Evolutionary conservation across 75 land plant species (phyloP), one percentile per base, ranked within the genome.

Genomic region (Cryptomeria japonica): DNA sequence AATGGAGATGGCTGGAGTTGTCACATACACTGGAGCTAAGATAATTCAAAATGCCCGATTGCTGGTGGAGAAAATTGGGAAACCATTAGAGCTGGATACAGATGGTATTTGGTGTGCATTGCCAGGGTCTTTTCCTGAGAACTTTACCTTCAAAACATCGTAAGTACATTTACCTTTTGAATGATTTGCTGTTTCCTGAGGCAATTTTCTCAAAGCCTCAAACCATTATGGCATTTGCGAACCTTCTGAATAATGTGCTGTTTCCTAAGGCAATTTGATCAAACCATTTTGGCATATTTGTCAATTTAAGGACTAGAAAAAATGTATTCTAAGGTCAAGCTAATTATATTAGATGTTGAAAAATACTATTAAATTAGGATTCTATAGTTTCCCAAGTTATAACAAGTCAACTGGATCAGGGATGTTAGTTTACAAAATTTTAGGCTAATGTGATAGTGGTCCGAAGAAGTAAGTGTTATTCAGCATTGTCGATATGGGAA

Each of bases 1-100:
- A 31, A 98, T 98, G 99, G 99, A 98, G 92, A 98, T 98, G 99
- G 99, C 99, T 79, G 99, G 99, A 56, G 98, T 97, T 15, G 99
- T 98, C 44, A 98, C 99, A 8, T 98, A 98, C 82, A 98, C 99
- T 84, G 99, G 99, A 25, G 99, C 99, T 37, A 98, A 98, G 91
- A 98, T 98, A 5, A 98, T 98, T 41, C 99, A 98, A 84, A 98
- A 97, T 95, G 99, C 99, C 87, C 96, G 96, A 16, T 86, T 97
- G 46, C 90, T 98, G 44, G 93, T 98, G 73, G 97, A 98, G 86
- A 98, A 96, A 86, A 97, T 98, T 88, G 99, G 99, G 42, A 96
- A 95, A 85, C 99, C 99, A 80, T 91, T 98, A 46, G 99, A 98
- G 89, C 91, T 98, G 85, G 99, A 98, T 87, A 98, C 99, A 78